Evolutionary conservation across 805 yeast genomes (phyloP), one percentile per base, ranked within the genome.

Genomic region (Pichia phayaonensis): DNA sequence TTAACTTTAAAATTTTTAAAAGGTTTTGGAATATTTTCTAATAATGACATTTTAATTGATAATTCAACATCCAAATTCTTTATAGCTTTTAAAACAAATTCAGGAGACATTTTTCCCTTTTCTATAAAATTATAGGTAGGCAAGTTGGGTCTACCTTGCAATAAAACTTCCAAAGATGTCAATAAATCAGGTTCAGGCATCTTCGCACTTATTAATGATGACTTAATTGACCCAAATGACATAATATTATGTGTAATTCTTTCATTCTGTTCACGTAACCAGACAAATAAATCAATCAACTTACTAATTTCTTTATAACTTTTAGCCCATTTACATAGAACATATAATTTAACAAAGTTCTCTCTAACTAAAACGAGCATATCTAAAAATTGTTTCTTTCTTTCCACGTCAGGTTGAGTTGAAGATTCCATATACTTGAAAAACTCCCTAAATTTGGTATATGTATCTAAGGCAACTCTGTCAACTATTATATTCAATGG

Each of bases 181-280:
- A 82, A 76, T 21, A 94, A 65, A 66, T 94, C 99, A 0, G 96
- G 94, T 64, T 89, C 88, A 6, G 97, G 96, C 48, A 92, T 69
- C 61, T 95, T 90, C 0, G 99, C 98, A 27, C 90, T 86, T 1
- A 89, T 78, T 55, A 86, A 67, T n/a, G 84, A 79, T 47, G 81
- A 78, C 55, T 83, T 86, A 23, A 86, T 70, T n/a, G 74, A 73
- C 54, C 83, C 86, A 40, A 90, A 70, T 13, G 85, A 82, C 69
- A 83, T 76, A 20, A 84, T 78, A 69, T 82, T 59, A 74, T 81
- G 51, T 67, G 84, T 59, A 75, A 90, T 62, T 75, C 76, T 61
- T 77, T 80, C 60, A 42, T 87, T 86, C 59, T 89, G 95, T 45
- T 81, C 82, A 54, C 94, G 73, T 40, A 94, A 74, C 94, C 95